Percentiles rank a stretch among this genome's conserved stretches.
These are phyloP conservation scores for Globisporangium nodosum DNA, from an alignment of 352 stramenopile genomes.

Conservation along the genomic window DNA sequence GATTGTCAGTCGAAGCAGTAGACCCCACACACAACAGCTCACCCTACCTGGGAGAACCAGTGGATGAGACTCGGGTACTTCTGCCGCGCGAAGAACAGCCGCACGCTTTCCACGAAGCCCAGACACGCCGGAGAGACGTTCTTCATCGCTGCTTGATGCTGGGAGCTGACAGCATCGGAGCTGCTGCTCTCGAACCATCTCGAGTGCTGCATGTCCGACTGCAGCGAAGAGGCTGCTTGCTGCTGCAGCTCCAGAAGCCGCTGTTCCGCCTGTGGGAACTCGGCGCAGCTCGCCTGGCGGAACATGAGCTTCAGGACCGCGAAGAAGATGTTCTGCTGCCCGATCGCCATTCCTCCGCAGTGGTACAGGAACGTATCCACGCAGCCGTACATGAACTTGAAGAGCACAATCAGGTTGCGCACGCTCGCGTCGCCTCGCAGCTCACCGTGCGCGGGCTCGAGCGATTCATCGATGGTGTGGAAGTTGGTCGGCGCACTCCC, in stretches of 20 bases:
- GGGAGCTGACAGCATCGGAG: constrained; percentile 1
- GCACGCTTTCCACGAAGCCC: constrained; percentile 64
- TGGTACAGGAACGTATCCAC: constrained; percentile 71
- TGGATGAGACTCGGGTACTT: constrained; percentile 78
- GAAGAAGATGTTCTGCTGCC: constrained; percentile 71
- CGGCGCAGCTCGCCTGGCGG: constrained; percentile 55
- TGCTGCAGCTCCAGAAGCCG: constrained; percentile 16
- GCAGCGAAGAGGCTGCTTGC: constrained; percentile 2
- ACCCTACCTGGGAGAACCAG: constrained; percentile 74
- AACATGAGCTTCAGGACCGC: constrained; percentile 69
- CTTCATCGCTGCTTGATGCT: constrained; percentile 5
- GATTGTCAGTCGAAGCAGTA: neutral
- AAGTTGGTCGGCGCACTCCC: constrained; percentile 16
- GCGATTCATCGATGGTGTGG: constrained; percentile 43
- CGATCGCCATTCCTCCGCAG: constrained; percentile 74
- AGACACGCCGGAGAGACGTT: constrained; percentile 35
- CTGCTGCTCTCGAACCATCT: constrained; percentile 9
- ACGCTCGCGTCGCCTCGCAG: constrained; percentile 20
- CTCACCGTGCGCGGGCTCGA: constrained; percentile 13
- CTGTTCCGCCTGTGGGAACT: constrained; percentile 53
- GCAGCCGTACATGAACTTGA: constrained; percentile 82
- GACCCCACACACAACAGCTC: neutral
- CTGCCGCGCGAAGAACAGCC: constrained; percentile 75
- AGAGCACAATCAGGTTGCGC: constrained; percentile 37
- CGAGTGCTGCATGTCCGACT: neutral